Percentiles rank a stretch among this genome's conserved stretches.
phyloP scores from a whole-genome alignment of 163 green algal genomes.

The Scenedesmus sp. region DNA sequence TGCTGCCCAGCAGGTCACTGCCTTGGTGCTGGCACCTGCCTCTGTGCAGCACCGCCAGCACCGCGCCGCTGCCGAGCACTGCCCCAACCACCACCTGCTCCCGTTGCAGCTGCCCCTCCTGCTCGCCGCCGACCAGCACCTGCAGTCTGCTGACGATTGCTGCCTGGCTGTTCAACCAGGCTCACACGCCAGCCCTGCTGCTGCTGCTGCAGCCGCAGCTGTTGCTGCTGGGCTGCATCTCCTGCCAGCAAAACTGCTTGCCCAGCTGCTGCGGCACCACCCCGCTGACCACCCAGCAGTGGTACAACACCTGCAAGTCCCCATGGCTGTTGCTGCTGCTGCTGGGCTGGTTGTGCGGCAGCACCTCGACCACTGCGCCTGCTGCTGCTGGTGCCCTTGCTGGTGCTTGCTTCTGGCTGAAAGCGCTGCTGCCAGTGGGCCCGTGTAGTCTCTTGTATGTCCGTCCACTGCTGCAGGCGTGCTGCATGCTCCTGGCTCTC shows the following conservation, averaged over 20 bases:
- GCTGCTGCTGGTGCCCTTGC: constrained; percentile 18
- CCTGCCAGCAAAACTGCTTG: background rate
- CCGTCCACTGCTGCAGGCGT: background rate
- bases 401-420: background rate
- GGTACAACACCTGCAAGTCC: constrained; percentile 14
- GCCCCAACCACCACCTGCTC: background rate
- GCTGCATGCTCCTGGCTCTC: constrained; percentile 31
- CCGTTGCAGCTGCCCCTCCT: background rate
- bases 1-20: background rate
- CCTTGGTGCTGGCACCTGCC: background rate
- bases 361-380: background rate
- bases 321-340: constrained; percentile 11
- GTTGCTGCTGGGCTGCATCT: background rate
- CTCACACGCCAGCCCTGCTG: background rate
- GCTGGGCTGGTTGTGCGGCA: constrained; percentile 23
- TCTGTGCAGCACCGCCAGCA: background rate
- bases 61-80: background rate
- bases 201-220: constrained; percentile 27
- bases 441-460: background rate
- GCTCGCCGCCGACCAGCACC: background rate
- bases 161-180: background rate
- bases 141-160: background rate
- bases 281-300: background rate
- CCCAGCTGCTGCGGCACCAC: background rate
- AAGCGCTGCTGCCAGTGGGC: constrained; percentile 11